Evolutionary conservation across 2,329 filamentous ascomycete species (phyloP), one percentile per base, ranked within the genome.

Genomic region (Bipolaris victoriae): DNA sequence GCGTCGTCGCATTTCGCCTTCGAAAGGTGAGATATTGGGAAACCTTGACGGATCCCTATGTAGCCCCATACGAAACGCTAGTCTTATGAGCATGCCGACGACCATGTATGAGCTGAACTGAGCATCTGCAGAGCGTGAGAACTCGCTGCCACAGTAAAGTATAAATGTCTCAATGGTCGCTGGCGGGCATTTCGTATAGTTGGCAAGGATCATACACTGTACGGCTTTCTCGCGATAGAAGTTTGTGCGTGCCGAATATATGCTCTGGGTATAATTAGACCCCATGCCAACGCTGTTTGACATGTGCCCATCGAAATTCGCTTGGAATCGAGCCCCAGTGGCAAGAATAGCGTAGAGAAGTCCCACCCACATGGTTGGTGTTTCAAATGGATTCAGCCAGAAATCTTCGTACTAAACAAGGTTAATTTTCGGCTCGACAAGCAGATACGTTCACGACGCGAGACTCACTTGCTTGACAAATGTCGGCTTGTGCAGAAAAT

Each of bases 1-100:
- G 7, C 87, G 81, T 3, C 87, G 80, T 24, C 86, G 81, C 78
- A 88, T 82, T 70, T 88, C 84, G 2, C 81, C 81, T 59, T 86
- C 80, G 58, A 84, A 88, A 0, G 83, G 80, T 0, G 81, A 80
- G 9, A 80, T 73, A 10, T 74, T 70, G 3, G 68, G 46, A 50
- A 77, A 75, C 13, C 72, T 68, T 1, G 69, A 67, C 1, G 75
- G 72, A 24, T 80, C 78, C n/a, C 78, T 72, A 49, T 80, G 79
- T 53, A 79, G 78, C 2, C 78, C 79, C 76, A 78, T 77, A 2
- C 74, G 73, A 36, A 76, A 71, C 7, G 69, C 67, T 2, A 73
- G 63, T n/a, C 72, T 69, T 24, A 74, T 63, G 22, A 75, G 57
- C 53, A 74, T 68, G 5, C 69, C 70, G 7, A 67, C 61, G 5